Evolutionary conservation across 2,329 filamentous ascomycete species (phyloP), one percentile per base, ranked within the genome.

Genomic region (Pyricularia grisea): DNA sequence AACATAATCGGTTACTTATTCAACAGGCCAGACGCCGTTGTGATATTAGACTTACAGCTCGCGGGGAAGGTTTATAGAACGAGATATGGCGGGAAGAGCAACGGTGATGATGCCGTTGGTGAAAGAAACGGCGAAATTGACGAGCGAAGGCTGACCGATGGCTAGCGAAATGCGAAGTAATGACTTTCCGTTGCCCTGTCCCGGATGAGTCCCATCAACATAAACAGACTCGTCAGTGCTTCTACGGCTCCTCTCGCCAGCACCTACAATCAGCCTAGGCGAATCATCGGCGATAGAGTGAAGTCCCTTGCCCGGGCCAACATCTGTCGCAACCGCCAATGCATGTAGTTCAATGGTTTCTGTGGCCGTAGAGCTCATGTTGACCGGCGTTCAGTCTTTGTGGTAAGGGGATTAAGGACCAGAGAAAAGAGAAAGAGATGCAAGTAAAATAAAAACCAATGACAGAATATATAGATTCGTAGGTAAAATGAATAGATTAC

Each of bases 21-120:
- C 20, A 9, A 31, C 28, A n/a, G n/a, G 11, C 14, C 23, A 30
- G 5, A 17, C 9, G n/a, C 10, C 0, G 20, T 10, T 1, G 20
- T 10, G 25, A 23, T 23, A 20, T 7, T 4, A 27, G 23, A 17
- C 65, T 28, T 55, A 66, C 65, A 69, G 68, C 10, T 61, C 20
- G 25, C 71, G 60, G 9, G 76, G 74, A 1, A 81, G 71, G 31
- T 72, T 67, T 42, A 82, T 72, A 33, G 80, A 78, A 17, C 71
- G 69, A 1, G 79, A 76, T 67, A 83, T 81, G 12, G 74, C 73
- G 7, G 81, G 81, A 0, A 83, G 74, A 14, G 74, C 75, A 31
- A 82, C 77, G 9, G 79, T 75, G 25, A 82, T 74, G 12, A 81
- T 72, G n/a, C 78, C 78, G 31, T 73, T 74, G 42, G 71, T 68